Evolutionary conservation across 495 filamentous ascomycete genomes (phyloP).

Genomic region (Penicillium lividum): DNA sequence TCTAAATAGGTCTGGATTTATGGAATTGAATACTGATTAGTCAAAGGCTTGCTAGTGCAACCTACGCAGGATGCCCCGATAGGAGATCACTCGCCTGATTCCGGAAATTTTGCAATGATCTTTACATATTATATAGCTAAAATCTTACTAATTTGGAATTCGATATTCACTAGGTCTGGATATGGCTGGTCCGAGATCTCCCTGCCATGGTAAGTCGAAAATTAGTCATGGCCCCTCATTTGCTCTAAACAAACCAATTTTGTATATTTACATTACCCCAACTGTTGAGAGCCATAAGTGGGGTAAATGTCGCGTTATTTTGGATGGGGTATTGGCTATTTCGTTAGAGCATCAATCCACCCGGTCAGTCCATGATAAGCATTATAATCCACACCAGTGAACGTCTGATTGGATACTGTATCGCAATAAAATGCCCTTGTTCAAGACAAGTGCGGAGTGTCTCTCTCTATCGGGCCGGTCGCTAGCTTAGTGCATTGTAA

Average conservation of each 20-base stretch:
- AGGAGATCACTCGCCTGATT: background rate
- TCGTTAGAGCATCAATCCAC: background rate
- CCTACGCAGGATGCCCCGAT: background rate
- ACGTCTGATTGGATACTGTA: background rate
- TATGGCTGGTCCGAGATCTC: too few species aligned
- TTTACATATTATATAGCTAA: too few species aligned
- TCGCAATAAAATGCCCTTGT: background rate
- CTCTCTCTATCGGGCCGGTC: background rate
- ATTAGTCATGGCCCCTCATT: background rate
- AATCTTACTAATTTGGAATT: too few species aligned
- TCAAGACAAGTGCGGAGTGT: background rate
- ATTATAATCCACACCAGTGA: background rate
- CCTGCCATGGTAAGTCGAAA: background rate
- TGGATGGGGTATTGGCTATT: background rate
- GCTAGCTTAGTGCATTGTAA: background rate
- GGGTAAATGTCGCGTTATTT: background rate
- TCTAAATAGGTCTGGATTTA: background rate
- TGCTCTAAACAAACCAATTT: background rate
- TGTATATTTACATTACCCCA: background rate
- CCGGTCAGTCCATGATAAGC: conserved; percentile 1
- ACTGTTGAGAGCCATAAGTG: background rate
- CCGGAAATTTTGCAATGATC: too few species aligned
- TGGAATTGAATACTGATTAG: background rate
- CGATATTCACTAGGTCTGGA: too few species aligned
- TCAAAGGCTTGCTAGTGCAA: background rate